Conservation (phyloP, 2,329 filamentous ascomycete genomes). For the Didymella pinodella region DNA sequence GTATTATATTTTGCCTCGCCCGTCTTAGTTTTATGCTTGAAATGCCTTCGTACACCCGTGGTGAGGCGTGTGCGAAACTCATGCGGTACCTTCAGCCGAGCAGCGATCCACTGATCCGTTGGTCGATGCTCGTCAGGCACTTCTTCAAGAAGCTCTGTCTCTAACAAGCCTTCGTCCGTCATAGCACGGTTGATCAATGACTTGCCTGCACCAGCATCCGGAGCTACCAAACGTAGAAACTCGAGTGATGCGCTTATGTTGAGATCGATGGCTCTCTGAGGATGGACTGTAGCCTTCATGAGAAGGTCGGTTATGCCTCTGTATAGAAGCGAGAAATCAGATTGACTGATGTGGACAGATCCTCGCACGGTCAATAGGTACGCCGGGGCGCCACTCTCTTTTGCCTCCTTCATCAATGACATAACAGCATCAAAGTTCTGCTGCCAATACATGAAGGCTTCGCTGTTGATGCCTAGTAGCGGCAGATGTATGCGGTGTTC, state of each 20-base stretch:
- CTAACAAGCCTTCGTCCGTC: conserved; percentile 62
- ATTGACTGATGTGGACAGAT: conserved; percentile 71
- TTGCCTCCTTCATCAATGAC: conserved; percentile 64
- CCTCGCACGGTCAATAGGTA: conserved; percentile 61
- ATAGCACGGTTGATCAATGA: conserved; percentile 61
- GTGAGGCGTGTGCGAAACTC: conserved; percentile 63
- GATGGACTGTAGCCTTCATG: conserved; percentile 70
- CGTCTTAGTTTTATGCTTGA: conserved; percentile 46
- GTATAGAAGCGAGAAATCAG: conserved; percentile 72
- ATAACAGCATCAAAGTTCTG: conserved; percentile 68
- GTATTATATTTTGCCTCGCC: conserved; percentile 47
- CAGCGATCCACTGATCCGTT: conserved; percentile 65
- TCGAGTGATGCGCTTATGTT: conserved; percentile 70
- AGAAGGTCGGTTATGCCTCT: conserved; percentile 65
- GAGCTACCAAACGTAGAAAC: conserved; percentile 64
- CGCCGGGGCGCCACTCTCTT: conserved; percentile 55
- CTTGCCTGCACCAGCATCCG: conserved; percentile 41
- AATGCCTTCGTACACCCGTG: conserved; percentile 53
- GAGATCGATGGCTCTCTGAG: conserved; percentile 67
- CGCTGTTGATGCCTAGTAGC: conserved; percentile 69
- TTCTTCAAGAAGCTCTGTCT: conserved; percentile 55
- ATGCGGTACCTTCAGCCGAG: conserved; percentile 65
- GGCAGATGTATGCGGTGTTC: conserved; percentile 61
- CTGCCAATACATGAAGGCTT: conserved; percentile 76
- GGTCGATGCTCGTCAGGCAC: conserved; percentile 64